Evolutionary conservation across 1,284 basidiomycete genomes (phyloP), one percentile per base, ranked within the genome.

Genomic region (Veloporphyrellus conicus): DNA sequence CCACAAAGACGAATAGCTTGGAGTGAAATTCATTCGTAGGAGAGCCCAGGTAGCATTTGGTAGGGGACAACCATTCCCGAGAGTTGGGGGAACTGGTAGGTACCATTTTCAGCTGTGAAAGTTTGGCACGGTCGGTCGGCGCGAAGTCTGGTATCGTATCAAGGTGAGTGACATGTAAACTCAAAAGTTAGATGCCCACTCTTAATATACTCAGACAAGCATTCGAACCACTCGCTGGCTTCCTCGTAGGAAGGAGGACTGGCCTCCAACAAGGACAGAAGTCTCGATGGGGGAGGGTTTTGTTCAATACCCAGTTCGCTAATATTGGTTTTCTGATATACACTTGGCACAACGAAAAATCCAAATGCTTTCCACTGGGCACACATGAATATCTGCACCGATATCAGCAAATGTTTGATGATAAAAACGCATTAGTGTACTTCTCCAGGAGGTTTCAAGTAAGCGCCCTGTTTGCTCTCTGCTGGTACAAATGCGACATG

Each of bases 1-100:
- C 86, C 39, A 97, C 80, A 55, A 92, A 93, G 4, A 80, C 79
- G 63, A 95, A 95, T 4, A 88, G 64, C 55, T 82, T 81, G 20
- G 36, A 38, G 23, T 38, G 25, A 22, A 45, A 45, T 19, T 32
- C 31, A 10, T 27, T 38, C 11, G 27, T 16, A 22, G 43, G n/a
- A 18, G 19, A 29, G 6, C 28, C 44, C n/a, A 45, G 9, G 42
- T 54, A 55, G 6, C 54, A 55, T n/a, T 45, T 41, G 0, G 18
- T 4, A 1, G 54, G 54, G 4, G 50, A 1, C 1, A 18, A 3
- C n/a, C 27, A 12, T 7, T 32, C 6, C 20, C 4, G 20, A 7
- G 36, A 16, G 16, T 38, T 8, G 0, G 39, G 43, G 20, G 43
- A 20, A 4, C 6, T 37, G 6, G 20, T 35, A 3, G 54, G 54